Percentiles rank a stretch among this genome's conserved stretches.
Conservation (phyloP, 1,284 basidiomycete species). For the Volvariella surrecta region DNA sequence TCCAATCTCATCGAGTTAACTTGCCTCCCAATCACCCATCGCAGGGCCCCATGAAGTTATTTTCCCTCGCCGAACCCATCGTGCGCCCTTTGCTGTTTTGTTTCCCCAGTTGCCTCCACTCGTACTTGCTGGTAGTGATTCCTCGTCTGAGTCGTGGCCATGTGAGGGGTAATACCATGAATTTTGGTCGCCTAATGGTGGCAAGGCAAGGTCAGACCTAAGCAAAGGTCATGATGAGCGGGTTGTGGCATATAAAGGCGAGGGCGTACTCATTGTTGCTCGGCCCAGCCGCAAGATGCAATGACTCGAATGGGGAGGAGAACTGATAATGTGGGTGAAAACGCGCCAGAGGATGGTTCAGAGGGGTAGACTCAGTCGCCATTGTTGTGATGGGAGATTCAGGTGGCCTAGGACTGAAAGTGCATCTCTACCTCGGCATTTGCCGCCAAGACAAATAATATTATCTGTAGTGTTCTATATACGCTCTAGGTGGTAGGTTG, state of each 20-base stretch:
- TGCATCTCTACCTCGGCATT: background rate
- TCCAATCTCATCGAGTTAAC: conserved; percentile 15
- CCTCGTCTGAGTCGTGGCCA: conserved; percentile 55
- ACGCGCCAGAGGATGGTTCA: too few relatives aligned
- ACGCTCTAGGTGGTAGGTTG: conserved; percentile 32
- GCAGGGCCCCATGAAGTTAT: conserved; percentile 70
- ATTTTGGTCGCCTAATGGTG: conserved; percentile 63
- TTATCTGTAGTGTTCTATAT: conserved; percentile 25
- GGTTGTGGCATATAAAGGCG: too few relatives aligned
- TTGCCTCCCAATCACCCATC: conserved; percentile 76
- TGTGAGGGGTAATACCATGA: conserved; percentile 73
- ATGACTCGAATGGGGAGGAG: too few relatives aligned
- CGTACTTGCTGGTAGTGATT: conserved; percentile 35
- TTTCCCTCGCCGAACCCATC: conserved; percentile 73
- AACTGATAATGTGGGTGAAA: too few relatives aligned
- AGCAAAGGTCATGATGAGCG: conserved; percentile 1
- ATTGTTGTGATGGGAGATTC: too few relatives aligned
- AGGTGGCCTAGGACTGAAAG: too few relatives aligned
- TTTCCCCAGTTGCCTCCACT: conserved; percentile 72
- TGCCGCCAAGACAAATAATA: conserved; percentile 3
- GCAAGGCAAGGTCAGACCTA: conserved; percentile 24
- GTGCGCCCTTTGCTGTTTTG: conserved; percentile 56
- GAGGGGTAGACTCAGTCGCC: too few relatives aligned
- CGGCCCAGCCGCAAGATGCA: too few relatives aligned
- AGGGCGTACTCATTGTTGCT: too few relatives aligned